Base-by-base conservation (phyloP, 768 basidiomycete species). In the Bullera alba region DNA sequence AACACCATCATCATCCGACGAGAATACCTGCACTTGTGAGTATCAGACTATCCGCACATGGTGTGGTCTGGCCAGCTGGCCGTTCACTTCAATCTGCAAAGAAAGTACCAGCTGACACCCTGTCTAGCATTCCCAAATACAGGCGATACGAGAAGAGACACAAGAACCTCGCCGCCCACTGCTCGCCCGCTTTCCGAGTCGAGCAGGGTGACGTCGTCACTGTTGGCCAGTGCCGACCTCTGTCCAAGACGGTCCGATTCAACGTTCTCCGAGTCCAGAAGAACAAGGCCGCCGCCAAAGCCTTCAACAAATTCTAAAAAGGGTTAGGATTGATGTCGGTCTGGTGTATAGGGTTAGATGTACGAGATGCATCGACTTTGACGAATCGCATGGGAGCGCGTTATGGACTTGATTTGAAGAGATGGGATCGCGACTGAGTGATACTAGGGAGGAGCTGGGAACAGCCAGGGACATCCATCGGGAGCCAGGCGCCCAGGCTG, bases 221-320 rank as follows among this genome's bases (percentile, higher is more conserved):
- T 54, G 92, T 97, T 60, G 90, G 91, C 29, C 95, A 99, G 82
- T 99, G 95, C 80, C 86, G 95, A 73, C 95, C 95, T 65, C 77
- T 97, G 68, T 97, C 95, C 55, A 99, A 99, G 78, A 97, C 93
- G 28, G 89, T 96, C 69, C 87, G 95, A 44, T 99, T 99, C 85
- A 99, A 99, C 77, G 95, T 99, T 52, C 76, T 97, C 73, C 86
- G 92, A 68, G 93, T 99, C 75, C 74, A 83, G 60, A 89, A 86
- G 83, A 91, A 77, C 83, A 92, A 91, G 82, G 89, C 88, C 10
- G 73, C 88, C 28, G 75, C 82, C 52, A 95, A 93, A 80, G 78
- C 86, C 45, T 97, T 97, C 78, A 81, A 82, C 77, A 96, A 96
- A 83, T 97, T 96, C 69, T 74, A 72, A 67, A 53, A n/a, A 25